These are phyloP conservation scores for Ceratocystis colombiana DNA, from an alignment of 2,329 filamentous ascomycete species.

Conservation along the genomic window DNA sequence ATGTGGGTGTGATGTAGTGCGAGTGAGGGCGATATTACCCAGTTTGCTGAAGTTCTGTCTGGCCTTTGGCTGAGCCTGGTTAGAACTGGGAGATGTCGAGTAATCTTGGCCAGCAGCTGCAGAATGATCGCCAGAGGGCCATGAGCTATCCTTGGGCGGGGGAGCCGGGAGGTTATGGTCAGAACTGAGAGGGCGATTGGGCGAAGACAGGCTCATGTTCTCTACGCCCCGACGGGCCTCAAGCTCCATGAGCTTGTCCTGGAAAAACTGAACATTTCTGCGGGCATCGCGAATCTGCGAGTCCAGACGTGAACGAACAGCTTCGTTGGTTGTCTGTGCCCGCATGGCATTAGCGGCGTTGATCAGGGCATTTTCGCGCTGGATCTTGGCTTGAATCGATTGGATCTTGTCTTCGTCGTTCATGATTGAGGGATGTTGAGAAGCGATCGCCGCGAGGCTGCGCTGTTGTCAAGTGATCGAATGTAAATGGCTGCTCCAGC, in stretches of 20 bases:
- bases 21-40: slow-evolving; percentile 48
- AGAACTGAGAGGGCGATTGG: slow-evolving; percentile 38
- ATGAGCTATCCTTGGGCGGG: slow-evolving; percentile 67
- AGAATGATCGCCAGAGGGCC: slow-evolving; percentile 65
- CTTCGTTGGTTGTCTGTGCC: slow-evolving; percentile 87
- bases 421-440: slow-evolving; percentile 38
- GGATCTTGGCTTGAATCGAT: slow-evolving; percentile 92
- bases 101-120: slow-evolving; percentile 40
- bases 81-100: slow-evolving; percentile 48
- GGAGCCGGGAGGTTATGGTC: slow-evolving; percentile 49
- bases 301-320: slow-evolving; percentile 81
- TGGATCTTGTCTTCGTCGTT: slow-evolving; percentile 56
- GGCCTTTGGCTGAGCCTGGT: slow-evolving; percentile 54
- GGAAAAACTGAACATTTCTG: slow-evolving; percentile 89
- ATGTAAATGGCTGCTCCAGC: not conserved
- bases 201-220: slow-evolving; percentile 52
- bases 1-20: no score
- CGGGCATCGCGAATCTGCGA: slow-evolving; percentile 88
- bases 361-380: slow-evolving; percentile 91
- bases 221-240: slow-evolving; percentile 68
- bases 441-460: slow-evolving; percentile 3
- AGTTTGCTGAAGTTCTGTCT: slow-evolving; percentile 92
- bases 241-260: slow-evolving; percentile 80
- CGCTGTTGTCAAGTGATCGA: slow-evolving; percentile 4
- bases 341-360: slow-evolving; percentile 90